Conservation (phyloP, 1,139 yeast species). For the Yamadazyma taylorii region DNA sequence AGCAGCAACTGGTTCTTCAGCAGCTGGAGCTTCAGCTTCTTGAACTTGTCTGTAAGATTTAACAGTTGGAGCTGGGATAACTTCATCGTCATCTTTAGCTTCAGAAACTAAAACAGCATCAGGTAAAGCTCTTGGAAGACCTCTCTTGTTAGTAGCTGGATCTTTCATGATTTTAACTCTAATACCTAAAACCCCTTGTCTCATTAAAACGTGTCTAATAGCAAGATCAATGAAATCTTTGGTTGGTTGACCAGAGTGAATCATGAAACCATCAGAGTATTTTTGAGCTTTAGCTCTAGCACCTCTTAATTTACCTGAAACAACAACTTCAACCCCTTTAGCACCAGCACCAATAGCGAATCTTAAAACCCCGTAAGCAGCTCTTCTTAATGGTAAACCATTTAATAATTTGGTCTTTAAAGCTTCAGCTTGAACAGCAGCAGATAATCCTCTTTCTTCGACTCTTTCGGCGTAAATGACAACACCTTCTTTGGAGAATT, state of each 20-base stretch:
- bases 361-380: slow-evolving; percentile 99
- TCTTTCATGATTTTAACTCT: slow-evolving; percentile 99
- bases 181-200: slow-evolving; percentile 99
- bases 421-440: slow-evolving; percentile 99
- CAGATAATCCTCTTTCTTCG: slow-evolving; percentile 99
- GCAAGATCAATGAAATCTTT: slow-evolving; percentile 98
- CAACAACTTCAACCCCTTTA: slow-evolving; percentile 99
- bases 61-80: slow-evolving; percentile 80
- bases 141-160: slow-evolving; percentile 87
- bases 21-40: slow-evolving; percentile 33
- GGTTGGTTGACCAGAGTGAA: slow-evolving; percentile 99
- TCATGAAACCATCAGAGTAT: slow-evolving; percentile 99
- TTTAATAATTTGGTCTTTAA: slow-evolving; percentile 96
- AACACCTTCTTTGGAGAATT: slow-evolving; percentile 90
- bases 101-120: slow-evolving; percentile 91
- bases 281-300: slow-evolving; percentile 99
- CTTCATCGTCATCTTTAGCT: slow-evolving; percentile 94
- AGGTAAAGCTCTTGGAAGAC: slow-evolving; percentile 86
- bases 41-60: slow-evolving; percentile 56
- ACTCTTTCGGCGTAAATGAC: slow-evolving; percentile 98
- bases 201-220: slow-evolving; percentile 98
- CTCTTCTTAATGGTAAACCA: slow-evolving; percentile 99
- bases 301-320: slow-evolving; percentile 99
- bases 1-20: slow-evolving; percentile 30
- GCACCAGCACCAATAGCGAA: slow-evolving; percentile 99